Evolutionary conservation across 2,329 filamentous ascomycete species (phyloP).

Genomic region (Penicillium crustosum): DNA sequence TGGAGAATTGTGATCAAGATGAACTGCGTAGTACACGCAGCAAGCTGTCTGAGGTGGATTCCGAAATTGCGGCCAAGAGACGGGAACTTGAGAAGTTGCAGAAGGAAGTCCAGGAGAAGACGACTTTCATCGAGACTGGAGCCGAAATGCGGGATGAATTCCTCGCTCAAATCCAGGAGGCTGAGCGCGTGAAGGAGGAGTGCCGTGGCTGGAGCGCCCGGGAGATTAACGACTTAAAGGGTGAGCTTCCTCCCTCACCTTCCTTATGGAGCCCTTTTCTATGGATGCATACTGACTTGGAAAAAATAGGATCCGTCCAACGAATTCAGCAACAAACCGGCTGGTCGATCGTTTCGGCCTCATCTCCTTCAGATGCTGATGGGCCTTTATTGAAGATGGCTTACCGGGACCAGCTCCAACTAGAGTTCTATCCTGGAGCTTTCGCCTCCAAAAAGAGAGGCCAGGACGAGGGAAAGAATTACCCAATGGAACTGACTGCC

Average conservation of each 20-base stretch:
- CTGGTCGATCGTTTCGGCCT: slow-evolving; percentile 46
- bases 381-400: slow-evolving; percentile 43
- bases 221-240: slow-evolving; percentile 77
- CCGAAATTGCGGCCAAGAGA: slow-evolving; percentile 69
- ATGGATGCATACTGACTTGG: slow-evolving; percentile 6
- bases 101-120: slow-evolving; percentile 65
- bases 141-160: slow-evolving; percentile 68
- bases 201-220: slow-evolving; percentile 83
- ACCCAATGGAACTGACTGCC: slow-evolving; percentile 37
- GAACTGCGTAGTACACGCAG: slow-evolving; percentile 74
- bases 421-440: slow-evolving; percentile 44
- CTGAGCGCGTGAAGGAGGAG: slow-evolving; percentile 80
- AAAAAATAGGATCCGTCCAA: slow-evolving; percentile 39
- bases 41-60: slow-evolving; percentile 63
- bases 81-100: slow-evolving; percentile 66
- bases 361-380: slow-evolving; percentile 26
- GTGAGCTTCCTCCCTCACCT: slow-evolving; percentile 47
- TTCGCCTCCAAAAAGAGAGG: slow-evolving; percentile 31
- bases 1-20: slow-evolving; percentile 67
- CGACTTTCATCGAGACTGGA: slow-evolving; percentile 62
- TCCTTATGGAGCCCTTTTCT: neutral
- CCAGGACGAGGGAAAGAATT: slow-evolving; percentile 24
- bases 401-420: slow-evolving; percentile 43
- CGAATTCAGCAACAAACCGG: slow-evolving; percentile 44
- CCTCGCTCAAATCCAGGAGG: slow-evolving; percentile 72